Base-by-base conservation (phyloP, 2,329 filamentous ascomycete species). In the Aureobasidium sp. region DNA sequence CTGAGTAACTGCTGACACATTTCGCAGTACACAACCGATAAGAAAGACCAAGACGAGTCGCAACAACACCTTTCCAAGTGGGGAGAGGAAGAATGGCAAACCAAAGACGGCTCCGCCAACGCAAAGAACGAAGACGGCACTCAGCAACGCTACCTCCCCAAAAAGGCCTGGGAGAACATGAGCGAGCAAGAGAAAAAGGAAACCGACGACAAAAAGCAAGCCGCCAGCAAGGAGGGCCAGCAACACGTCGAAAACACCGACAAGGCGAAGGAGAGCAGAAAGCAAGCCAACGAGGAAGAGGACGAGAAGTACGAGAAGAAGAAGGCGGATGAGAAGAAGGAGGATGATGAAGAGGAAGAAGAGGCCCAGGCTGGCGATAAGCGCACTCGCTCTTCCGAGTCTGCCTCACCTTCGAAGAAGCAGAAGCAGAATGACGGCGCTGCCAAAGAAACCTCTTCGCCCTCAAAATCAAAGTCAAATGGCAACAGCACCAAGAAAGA, bases 41-140 rank as follows among this genome's bases (percentile, higher is more conserved):
- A 80, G 61, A 70, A 74, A 48, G 69, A 71, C n/a, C 72, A 78
- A 62, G 74, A 77, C 62, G 69, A 77, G 29, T 73, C 72, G 5
- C 77, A 79, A 59, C 74, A 77, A 67, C 69, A 78, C 51, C 69
- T 80, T 1, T 71, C 73, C 6, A 71, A 78, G 21, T 80, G 78
- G 78, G 72, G 69, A 0, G 70, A 78, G n/a, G 78, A 80, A 59
- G 75, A 80, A 5, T 79, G 77, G 77, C 77, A 79, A 69, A 79
- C 77, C 0, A 79, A 79, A 62, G 77, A 80, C 50, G 77, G 77
- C 1, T 72, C 70, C 7, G 77, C 73, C 0, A 68, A 73, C n/a
- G 77, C 78, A 1, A 77, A 76, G 62, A 67, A 78, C 55, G 71
- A 71, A 3, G 76, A 79, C 64, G 77, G 76, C 1, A 76, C 74